phyloP scores from a whole-genome alignment of 2,329 filamentous ascomycete species.

The Shiraia bambusicola region DNA sequence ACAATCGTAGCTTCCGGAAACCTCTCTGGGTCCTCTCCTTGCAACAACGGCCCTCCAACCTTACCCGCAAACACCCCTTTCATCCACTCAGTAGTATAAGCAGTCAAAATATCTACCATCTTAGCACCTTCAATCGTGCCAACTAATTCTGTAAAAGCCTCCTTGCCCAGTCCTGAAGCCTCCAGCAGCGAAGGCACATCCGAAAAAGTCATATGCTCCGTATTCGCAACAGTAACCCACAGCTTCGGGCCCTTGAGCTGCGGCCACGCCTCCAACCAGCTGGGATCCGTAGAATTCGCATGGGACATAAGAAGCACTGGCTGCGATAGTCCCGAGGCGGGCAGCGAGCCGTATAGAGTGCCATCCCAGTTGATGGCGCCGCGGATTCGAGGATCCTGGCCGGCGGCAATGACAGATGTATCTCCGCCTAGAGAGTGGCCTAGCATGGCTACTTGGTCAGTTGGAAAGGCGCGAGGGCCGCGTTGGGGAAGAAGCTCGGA shows the following conservation, averaged over 20 bases:
- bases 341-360: conserved; percentile 14
- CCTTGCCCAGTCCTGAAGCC: conserved; percentile 17
- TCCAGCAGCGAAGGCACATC: conserved; percentile 17
- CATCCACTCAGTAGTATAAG: conserved; percentile 21
- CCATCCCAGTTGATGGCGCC: conserved; percentile 19
- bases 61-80: conserved; percentile 16
- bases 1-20: conserved; percentile 19
- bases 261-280: conserved; percentile 16
- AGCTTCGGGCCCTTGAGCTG: conserved; percentile 26
- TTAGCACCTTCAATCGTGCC: conserved; percentile 16
- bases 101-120: conserved; percentile 9
- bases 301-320: conserved; percentile 22
- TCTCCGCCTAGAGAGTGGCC: conserved; percentile 27
- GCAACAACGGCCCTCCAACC: conserved; percentile 16
- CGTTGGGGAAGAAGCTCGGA: conserved; percentile 15
- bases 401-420: conserved; percentile 15
- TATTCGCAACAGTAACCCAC: conserved; percentile 20
- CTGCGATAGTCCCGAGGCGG: conserved; percentile 15
- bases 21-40: conserved; percentile 16
- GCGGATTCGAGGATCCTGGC: conserved; percentile 20
- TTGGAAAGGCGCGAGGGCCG: conserved; percentile 10
- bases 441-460: conserved; percentile 17
- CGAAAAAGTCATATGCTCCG: conserved; percentile 19
- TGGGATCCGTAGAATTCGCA: conserved; percentile 10
- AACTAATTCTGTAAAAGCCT: conserved; percentile 10